Evolutionary conservation across 192 early-diverging fungal species (phyloP), one percentile per base, ranked within the genome.

Genomic region (Podila epigama): DNA sequence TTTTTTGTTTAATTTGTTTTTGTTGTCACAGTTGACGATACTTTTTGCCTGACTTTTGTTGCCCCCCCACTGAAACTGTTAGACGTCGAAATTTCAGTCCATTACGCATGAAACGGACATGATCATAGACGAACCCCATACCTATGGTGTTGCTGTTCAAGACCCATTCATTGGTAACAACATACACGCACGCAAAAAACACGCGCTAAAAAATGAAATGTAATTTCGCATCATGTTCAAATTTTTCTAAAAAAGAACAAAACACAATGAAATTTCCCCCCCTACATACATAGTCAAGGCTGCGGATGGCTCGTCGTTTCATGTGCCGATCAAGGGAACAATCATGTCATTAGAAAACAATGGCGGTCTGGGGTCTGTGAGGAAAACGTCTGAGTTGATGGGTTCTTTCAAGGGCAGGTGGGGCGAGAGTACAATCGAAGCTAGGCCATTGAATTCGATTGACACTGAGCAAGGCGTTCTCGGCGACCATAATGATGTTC

Each of bases 111-210:
- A 77, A 51, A 68, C 41, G 18, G 61, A 77, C 29, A 59, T 63
- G 61, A 65, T 72, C 44, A 63, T 62, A n/a, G 73, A 68, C 18
- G 73, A 77, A 20, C 37, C 66, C 0, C 53, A 68, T 10, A 58
- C 16, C 0, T 68, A 68, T 40, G 66, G 73, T 29, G 36, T 28
- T 16, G 39, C 73, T 0, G 32, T 77, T 32, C 73, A 77, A 32
- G 68, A 68, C 42, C 73, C 66, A 15, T 77, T 48, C 22, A 16
- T 68, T 5, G 62, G 73, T 77, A 68, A 75, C 33, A 15, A n/a
- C n/a, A n/a, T n/a, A n/a, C n/a, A n/a, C n/a, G n/a, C n/a, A n/a
- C n/a, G n/a, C n/a, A n/a, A n/a, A n/a, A n/a, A n/a, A n/a, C n/a
- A n/a, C n/a, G n/a, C n/a, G n/a, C n/a, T 29, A 10, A 2, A 3